These are phyloP conservation scores for Alternaria sp. DNA, from an alignment of 2,329 filamentous ascomycete genomes.

Conservation along the genomic window DNA sequence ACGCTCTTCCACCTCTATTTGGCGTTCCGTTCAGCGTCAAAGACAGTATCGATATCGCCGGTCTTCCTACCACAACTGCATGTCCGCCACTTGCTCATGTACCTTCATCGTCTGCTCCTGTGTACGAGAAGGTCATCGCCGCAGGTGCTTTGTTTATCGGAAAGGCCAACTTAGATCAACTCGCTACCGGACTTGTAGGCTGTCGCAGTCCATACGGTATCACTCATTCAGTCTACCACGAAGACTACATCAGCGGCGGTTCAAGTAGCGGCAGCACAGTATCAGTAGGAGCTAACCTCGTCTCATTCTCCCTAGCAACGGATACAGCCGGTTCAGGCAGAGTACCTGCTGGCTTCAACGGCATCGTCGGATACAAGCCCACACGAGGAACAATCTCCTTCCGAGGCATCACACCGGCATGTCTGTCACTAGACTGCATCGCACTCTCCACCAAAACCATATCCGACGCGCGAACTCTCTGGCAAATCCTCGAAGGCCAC, in stretches of 20 bases:
- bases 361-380: constrained; percentile 61
- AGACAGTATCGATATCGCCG: constrained; percentile 64
- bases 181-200: constrained; percentile 69
- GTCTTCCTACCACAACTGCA: constrained; percentile 54
- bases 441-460: constrained; percentile 63
- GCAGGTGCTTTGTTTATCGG: constrained; percentile 67
- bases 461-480: constrained; percentile 59
- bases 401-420: constrained; percentile 63
- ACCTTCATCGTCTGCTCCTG: constrained; percentile 59
- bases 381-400: constrained; percentile 63
- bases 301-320: constrained; percentile 65
- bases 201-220: constrained; percentile 67
- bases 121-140: constrained; percentile 59
- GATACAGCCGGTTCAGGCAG: constrained; percentile 65
- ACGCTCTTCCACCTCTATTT: constrained; percentile 60
- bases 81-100: constrained; percentile 61
- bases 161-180: constrained; percentile 70
- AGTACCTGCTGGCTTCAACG: constrained; percentile 64
- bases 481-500: constrained; percentile 58
- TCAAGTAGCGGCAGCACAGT: constrained; percentile 66
- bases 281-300: constrained; percentile 62
- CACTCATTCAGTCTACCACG: constrained; percentile 62
- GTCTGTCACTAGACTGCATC: constrained; percentile 66
- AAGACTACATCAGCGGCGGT: constrained; percentile 64
- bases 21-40: constrained; percentile 67